A percentile compares a stretch with the other conserved stretches of the same genome.
phyloP scores from a whole-genome alignment of 306 rosid species.

The Sicyos baderoa region DNA sequence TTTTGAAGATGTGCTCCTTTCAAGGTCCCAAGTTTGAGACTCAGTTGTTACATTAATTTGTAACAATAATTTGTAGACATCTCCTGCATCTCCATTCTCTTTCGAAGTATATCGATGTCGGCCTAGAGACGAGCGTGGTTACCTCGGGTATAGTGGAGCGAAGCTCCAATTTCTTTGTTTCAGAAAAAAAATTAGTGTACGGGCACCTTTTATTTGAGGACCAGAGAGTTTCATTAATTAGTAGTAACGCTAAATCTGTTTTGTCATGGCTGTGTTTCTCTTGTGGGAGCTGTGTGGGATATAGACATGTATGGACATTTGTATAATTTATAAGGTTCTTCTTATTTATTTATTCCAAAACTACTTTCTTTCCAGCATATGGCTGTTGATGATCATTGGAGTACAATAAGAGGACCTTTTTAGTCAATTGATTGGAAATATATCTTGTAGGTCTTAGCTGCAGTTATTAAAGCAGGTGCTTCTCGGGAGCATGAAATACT shows the following conservation, averaged over 20 bases:
- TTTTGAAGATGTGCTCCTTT: too few species aligned
- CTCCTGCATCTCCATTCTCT: too few species aligned
- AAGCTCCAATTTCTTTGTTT: too few species aligned
- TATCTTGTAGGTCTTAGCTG: constrained; percentile 71
- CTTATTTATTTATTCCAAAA: not conserved
- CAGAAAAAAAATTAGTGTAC: not conserved
- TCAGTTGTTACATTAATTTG: too few species aligned
- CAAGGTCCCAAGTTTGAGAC: too few species aligned
- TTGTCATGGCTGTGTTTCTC: constrained; percentile 9
- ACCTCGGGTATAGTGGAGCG: too few species aligned
- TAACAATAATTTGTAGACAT: too few species aligned
- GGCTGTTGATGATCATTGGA: not conserved
- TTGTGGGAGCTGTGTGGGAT: constrained; percentile 1
- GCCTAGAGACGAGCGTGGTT: too few species aligned
- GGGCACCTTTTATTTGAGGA: not conserved
- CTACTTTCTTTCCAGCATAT: not conserved
- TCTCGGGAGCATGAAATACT: constrained; percentile 98
- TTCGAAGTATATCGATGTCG: too few species aligned
- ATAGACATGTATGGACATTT: not conserved
- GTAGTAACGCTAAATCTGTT: not conserved
- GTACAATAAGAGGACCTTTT: not conserved
- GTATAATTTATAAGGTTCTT: not conserved
- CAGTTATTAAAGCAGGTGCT: constrained; percentile 98
- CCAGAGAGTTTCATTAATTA: not conserved
- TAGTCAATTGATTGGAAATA: not conserved